Evolutionary conservation across 192 early-diverging fungal species (phyloP).

Genomic region (Backusella sp.): DNA sequence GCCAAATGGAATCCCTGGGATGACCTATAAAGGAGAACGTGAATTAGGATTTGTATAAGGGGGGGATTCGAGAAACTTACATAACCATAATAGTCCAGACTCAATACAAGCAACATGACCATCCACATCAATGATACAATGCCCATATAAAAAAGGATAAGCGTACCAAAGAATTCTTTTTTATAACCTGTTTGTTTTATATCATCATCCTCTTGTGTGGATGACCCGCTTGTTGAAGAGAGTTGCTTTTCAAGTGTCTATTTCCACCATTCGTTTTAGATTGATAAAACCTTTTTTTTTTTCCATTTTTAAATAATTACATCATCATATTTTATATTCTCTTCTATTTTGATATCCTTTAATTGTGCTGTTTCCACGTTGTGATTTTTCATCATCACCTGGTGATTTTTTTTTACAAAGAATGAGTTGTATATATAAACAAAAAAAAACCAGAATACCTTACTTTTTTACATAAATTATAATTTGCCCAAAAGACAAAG

Average conservation of each 20-base stretch:
- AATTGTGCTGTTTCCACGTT: not conserved
- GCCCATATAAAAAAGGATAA: slow-evolving; percentile 35
- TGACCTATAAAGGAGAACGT: not conserved
- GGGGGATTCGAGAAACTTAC: slow-evolving; percentile 9
- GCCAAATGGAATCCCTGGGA: slow-evolving; percentile 23
- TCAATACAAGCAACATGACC: slow-evolving; percentile 45
- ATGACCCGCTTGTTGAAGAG: not conserved
- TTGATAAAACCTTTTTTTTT: no score
- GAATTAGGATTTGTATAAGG: no score
- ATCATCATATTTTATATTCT: not conserved
- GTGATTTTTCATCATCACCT: not conserved
- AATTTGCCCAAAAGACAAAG: slow-evolving; percentile 39
- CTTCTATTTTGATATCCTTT: not conserved
- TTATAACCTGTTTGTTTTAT: slow-evolving; percentile 34
- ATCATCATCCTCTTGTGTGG: not conserved
- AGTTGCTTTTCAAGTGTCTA: not conserved
- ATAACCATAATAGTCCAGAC: slow-evolving; percentile 56
- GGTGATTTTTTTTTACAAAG: no score
- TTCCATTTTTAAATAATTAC: not conserved
- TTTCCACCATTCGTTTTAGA: no score
- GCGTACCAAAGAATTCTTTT: slow-evolving; percentile 40
- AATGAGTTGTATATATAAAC: no score
- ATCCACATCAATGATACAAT: slow-evolving; percentile 41
- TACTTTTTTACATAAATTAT: slow-evolving; percentile 34
- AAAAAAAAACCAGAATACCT: not conserved